phyloP scores from a whole-genome alignment of 495 filamentous ascomycete species.

The Hypoxylon fuscum region DNA sequence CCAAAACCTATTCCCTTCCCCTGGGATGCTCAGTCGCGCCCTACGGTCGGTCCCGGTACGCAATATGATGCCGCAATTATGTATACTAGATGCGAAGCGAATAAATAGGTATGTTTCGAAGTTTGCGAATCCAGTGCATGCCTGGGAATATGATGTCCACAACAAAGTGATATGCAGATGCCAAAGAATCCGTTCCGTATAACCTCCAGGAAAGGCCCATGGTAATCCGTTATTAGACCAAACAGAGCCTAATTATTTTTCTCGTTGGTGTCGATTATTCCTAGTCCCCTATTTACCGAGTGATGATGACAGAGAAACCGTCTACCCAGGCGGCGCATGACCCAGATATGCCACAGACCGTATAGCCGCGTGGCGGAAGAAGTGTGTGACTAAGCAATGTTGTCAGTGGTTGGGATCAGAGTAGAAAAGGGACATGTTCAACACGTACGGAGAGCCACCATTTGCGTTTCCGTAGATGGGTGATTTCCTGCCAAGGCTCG shows the following conservation, averaged over 20 bases:
- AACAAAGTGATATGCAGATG: slow-evolving; percentile 34
- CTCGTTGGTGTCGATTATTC: neutral
- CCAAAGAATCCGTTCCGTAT: slow-evolving; percentile 7
- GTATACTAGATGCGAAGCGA: slow-evolving; percentile 31
- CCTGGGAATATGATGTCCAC: slow-evolving; percentile 27
- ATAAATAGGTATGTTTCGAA: slow-evolving; percentile 12
- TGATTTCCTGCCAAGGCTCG: slow-evolving; percentile 85
- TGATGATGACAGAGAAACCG: slow-evolving; percentile 87
- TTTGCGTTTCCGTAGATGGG: slow-evolving; percentile 82
- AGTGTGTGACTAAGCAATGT: slow-evolving; percentile 74
- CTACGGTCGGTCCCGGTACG: neutral
- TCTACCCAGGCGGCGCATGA: slow-evolving; percentile 86
- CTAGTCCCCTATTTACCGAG: slow-evolving; percentile 57
- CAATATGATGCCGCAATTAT: slow-evolving; percentile 21
- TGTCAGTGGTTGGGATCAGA: slow-evolving; percentile 24
- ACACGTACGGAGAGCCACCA: slow-evolving; percentile 82
- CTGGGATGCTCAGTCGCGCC: neutral
- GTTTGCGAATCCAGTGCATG: slow-evolving; percentile 24
- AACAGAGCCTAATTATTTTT: neutral
- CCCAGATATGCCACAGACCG: slow-evolving; percentile 86
- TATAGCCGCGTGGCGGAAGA: slow-evolving; percentile 89
- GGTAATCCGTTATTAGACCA: slow-evolving; percentile 11
- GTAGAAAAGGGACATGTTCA: slow-evolving; percentile 2
- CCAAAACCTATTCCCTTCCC: neutral
- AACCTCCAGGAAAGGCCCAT: neutral